Conservation (phyloP, 176 grass and related monocot species). For the Aegilops sharonensis region DNA sequence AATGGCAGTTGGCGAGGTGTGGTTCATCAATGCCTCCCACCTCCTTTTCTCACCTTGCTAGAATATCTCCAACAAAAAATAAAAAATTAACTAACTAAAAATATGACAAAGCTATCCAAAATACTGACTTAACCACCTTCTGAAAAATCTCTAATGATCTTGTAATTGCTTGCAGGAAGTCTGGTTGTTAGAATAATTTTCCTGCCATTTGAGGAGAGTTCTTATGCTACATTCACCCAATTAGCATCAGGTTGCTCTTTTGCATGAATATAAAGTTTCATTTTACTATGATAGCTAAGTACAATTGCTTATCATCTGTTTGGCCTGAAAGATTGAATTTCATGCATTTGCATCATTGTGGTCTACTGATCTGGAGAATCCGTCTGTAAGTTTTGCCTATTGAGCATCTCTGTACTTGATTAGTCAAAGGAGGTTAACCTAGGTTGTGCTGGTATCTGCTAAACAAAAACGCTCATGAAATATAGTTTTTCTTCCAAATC, state of each 20-base stretch:
- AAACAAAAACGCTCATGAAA: background rate
- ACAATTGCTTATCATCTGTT: background rate
- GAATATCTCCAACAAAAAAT: background rate
- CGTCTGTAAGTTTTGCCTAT: background rate
- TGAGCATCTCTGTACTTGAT: constrained; percentile 7
- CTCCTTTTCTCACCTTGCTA: background rate
- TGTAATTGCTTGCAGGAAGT: constrained; percentile 65
- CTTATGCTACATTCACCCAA: constrained; percentile 83
- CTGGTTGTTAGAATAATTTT: constrained; percentile 96
- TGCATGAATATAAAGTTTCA: constrained; percentile 25
- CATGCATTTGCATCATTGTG: background rate
- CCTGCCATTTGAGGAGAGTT: constrained; percentile 98
- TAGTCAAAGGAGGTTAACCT: background rate
- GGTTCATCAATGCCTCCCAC: background rate
- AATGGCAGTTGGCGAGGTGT: background rate
- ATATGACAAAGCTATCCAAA: background rate
- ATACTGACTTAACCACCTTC: background rate
- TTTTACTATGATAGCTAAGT: background rate
- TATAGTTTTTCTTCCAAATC: background rate
- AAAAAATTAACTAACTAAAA: background rate
- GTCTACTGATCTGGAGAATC: background rate
- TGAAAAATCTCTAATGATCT: background rate
- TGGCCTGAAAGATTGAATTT: constrained; percentile 4
- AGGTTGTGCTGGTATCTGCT: background rate
- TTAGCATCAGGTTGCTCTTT: constrained; percentile 77